These are phyloP conservation scores for Hypoxylon sp. DNA, from an alignment of 2,329 filamentous ascomycete genomes.

Conservation along the genomic window DNA sequence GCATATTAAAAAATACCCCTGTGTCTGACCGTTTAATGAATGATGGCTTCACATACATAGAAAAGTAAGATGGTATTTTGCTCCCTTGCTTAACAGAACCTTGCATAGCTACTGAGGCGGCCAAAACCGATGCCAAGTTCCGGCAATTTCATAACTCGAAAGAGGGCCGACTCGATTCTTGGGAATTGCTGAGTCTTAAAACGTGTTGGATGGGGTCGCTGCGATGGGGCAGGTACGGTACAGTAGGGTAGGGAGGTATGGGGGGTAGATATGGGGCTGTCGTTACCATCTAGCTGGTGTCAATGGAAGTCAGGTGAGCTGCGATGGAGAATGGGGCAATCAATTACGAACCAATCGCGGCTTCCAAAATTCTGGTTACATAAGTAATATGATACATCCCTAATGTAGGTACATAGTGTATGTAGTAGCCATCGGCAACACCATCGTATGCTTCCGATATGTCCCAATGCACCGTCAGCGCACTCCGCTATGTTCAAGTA, in stretches of 20 bases:
- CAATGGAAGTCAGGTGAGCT: slow-evolving; percentile 42
- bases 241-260: neutral
- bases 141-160: slow-evolving; percentile 35
- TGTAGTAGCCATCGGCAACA: slow-evolving; percentile 13
- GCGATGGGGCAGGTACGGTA: slow-evolving; percentile 15
- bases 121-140: slow-evolving; percentile 26
- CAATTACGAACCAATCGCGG: slow-evolving; percentile 23
- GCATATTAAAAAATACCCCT: neutral
- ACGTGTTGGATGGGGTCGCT: slow-evolving; percentile 34
- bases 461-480: slow-evolving; percentile 2
- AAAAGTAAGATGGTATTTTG: slow-evolving; percentile 11
- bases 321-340: slow-evolving; percentile 24
- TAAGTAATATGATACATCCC: slow-evolving; percentile 36
- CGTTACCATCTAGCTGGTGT: slow-evolving; percentile 43
- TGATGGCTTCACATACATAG: neutral
- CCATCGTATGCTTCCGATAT: slow-evolving; percentile 15
- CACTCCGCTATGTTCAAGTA: neutral
- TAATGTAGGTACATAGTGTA: neutral
- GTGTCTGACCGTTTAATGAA: slow-evolving; percentile 6
- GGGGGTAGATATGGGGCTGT: slow-evolving; percentile 17
- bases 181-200: slow-evolving; percentile 39
- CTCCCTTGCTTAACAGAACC: slow-evolving; percentile 22
- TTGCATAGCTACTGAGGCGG: neutral
- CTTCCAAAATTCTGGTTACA: slow-evolving; percentile 23
- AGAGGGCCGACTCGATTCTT: slow-evolving; percentile 31